Percentiles rank a stretch among this genome's conserved stretches.
phyloP scores from a whole-genome alignment of 352 stramenopile genomes.

The Globisporangium cylindrosporum region DNA sequence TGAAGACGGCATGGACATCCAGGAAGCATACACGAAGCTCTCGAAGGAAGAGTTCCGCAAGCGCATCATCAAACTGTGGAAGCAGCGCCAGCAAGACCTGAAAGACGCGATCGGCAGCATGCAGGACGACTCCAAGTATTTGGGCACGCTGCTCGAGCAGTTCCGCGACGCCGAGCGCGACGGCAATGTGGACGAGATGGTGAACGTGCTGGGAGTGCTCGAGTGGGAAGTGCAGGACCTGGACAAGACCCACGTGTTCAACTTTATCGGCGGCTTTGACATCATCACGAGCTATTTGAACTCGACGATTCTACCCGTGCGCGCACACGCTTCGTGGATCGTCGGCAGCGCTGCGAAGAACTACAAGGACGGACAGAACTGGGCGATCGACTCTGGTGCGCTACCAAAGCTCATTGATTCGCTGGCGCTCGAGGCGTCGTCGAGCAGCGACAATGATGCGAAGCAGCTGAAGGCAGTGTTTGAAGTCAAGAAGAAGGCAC shows the following conservation, averaged over 20 bases:
- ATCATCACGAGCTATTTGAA: conserved; percentile 74
- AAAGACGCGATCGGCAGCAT: conserved; percentile 78
- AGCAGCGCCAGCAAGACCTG: conserved; percentile 74
- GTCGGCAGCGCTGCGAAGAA: conserved; percentile 80
- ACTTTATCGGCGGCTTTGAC: conserved; percentile 80
- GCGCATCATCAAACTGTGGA: conserved; percentile 78
- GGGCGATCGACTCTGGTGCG: conserved; percentile 69
- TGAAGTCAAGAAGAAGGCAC: conserved; percentile 82
- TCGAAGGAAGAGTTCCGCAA: conserved; percentile 65
- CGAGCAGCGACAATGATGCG: neutral
- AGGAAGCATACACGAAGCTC: conserved; percentile 68
- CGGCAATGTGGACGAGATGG: conserved; percentile 38
- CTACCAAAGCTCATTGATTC: conserved; percentile 68
- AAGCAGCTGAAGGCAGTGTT: conserved; percentile 23
- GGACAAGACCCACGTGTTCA: conserved; percentile 86
- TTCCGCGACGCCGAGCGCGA: conserved; percentile 58
- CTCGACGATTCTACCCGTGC: conserved; percentile 59
- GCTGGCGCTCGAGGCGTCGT: conserved; percentile 33
- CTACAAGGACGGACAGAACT: conserved; percentile 79
- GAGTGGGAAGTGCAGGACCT: conserved; percentile 88
- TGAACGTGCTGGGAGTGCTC: conserved; percentile 62
- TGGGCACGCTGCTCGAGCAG: conserved; percentile 70
- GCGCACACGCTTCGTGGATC: conserved; percentile 62
- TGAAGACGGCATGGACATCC: conserved; percentile 68
- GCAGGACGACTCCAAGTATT: conserved; percentile 78